phyloP scores from a whole-genome alignment of 768 basidiomycete genomes.

The Tricholoma furcatifolium region DNA sequence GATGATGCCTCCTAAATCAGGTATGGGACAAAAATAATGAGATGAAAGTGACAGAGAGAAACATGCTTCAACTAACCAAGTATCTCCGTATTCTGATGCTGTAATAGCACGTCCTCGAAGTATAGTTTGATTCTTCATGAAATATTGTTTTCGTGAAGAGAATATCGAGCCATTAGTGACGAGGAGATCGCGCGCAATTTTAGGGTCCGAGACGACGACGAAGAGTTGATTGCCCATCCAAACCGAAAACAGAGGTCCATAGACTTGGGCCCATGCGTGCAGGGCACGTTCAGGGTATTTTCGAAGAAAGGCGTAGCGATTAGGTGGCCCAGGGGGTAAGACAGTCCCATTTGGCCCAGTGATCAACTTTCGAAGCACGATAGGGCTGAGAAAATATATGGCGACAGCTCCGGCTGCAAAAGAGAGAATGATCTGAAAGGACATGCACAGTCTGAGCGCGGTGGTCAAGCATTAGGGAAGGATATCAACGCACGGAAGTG shows the following conservation, averaged over 20 bases:
- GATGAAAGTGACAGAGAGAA: background rate
- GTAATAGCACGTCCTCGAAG: conserved; percentile 32
- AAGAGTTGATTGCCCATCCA: conserved; percentile 40
- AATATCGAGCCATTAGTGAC: conserved; percentile 34
- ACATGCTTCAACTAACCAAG: conserved; percentile 22
- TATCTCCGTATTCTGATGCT: conserved; percentile 29
- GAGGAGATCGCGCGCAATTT: conserved; percentile 30
- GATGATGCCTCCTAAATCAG: conserved; percentile 38
- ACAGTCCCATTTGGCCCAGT: conserved; percentile 18
- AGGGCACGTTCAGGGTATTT: conserved; percentile 34
- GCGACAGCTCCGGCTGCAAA: background rate
- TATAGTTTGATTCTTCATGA: conserved; percentile 35
- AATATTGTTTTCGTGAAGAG: conserved; percentile 30
- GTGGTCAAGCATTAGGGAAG: too few relatives aligned
- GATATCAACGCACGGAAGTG: too few relatives aligned
- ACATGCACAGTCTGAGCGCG: too few relatives aligned
- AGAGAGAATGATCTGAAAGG: background rate
- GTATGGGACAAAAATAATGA: background rate
- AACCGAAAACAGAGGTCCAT: conserved; percentile 32
- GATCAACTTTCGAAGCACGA: conserved; percentile 17
- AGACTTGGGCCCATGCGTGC: conserved; percentile 30
- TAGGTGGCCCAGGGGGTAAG: conserved; percentile 26
- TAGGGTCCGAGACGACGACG: conserved; percentile 32
- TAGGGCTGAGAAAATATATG: conserved; percentile 1
- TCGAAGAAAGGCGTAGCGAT: conserved; percentile 29